Evolutionary conservation across 768 basidiomycete species (phyloP), one percentile per base, ranked within the genome.

Genomic region (Boletus reticuloceps): DNA sequence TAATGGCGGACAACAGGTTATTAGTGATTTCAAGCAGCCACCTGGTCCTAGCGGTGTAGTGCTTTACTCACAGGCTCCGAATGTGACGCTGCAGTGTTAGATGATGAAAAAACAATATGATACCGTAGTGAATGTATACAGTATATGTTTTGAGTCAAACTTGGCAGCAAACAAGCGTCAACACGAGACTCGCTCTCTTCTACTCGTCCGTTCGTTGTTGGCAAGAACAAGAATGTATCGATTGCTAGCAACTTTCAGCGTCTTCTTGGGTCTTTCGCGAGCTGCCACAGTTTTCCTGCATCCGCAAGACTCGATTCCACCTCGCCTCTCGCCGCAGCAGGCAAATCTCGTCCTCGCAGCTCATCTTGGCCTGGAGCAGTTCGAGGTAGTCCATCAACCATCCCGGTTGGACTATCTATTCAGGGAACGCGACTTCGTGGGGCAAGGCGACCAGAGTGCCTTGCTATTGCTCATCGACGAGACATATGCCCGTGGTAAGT

Each of bases 281-380:
- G 85, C 86, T 20, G 74, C 85, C 10, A 71, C 80, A 43, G 79
- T 89, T 29, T 89, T 84, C 65, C 74, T 89, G 17, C 77, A 77
- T 52, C 84, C 88, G 40, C 58, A 67, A 8, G 58, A 74, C 4
- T 64, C 67, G 13, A 63, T 75, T 42, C 75, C 70, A 1, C 62
- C 79, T 6, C 70, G 60, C 19, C 70, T 84, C 25, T 77, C 81
- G 19, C 74, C 77, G 27, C 75, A 79, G 40, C 79, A 82, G 47
- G 85, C 85, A 41, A 83, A 79, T 61, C 77, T 81, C 36, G 81
- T 77, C 7, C 74, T 91, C 32, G 81, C 87, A 19, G 81, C 79
- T 50, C 88, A 91, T 67, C 79, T 91, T 12, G 83, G 85, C n/a
- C 77, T 90, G 6, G 89, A 90, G 61, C 71, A 71, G 19, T 84